Percentiles rank a stretch among this genome's conserved stretches.
Conservation (phyloP, 345 rosid genomes). For the Gynandropsis gynandra region DNA sequence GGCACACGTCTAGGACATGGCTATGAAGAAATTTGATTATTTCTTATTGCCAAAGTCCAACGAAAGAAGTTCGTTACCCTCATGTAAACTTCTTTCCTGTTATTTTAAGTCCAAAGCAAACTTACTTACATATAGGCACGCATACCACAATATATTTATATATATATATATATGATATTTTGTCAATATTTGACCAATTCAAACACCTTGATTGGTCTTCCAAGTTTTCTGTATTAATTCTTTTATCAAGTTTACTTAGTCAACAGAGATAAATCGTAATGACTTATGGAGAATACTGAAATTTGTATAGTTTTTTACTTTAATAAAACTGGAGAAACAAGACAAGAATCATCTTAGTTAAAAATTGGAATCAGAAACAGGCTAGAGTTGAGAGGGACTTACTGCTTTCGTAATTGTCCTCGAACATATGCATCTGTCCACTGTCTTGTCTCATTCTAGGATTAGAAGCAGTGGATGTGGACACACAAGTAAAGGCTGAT, state of each 20-base stretch:
- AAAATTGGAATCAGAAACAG: too few species aligned
- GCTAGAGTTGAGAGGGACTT: too few species aligned
- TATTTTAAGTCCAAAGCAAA: not conserved
- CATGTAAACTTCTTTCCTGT: constrained; percentile 14
- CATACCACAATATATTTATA: constrained; percentile 3
- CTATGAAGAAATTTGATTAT: constrained; percentile 12
- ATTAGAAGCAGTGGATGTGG: constrained; percentile 14
- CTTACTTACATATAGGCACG: constrained; percentile 7
- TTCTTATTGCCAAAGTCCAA: constrained; percentile 17
- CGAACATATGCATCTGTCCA: too few species aligned
- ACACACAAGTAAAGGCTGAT: constrained; percentile 34
- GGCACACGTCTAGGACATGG: constrained; percentile 27
- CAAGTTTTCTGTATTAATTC: constrained; percentile 23
- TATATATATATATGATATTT: constrained; percentile 16
- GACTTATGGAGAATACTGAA: not conserved
- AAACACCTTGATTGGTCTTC: constrained; percentile 24
- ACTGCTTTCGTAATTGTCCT: too few species aligned
- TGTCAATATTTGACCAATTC: constrained; percentile 17
- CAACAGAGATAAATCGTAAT: constrained; percentile 16
- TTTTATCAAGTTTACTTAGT: constrained; percentile 19
- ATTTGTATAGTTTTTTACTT: constrained; percentile 14
- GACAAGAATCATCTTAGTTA: not conserved
- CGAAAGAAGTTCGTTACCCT: constrained; percentile 16
- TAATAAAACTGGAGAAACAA: constrained; percentile 14
- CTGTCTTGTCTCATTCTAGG: too few species aligned